Base-by-base conservation (phyloP, 345 rosid species). In the Eutrema yunnanense region DNA sequence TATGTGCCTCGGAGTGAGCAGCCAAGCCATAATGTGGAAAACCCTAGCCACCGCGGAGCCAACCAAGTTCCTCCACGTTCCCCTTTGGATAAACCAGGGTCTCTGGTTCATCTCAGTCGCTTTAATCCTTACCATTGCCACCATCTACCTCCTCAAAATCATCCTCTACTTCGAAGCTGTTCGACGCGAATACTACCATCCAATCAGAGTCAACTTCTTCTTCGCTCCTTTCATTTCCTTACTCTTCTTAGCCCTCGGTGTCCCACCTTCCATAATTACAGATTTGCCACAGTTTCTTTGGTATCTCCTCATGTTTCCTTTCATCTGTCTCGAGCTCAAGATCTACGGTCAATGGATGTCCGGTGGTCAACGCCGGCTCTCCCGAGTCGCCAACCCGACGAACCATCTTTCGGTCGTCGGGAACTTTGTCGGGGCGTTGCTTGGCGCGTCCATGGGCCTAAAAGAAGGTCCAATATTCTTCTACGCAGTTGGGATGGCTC, bases 271-370 rank as follows among this genome's bases (percentile, higher is more conserved):
- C 5, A 30, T 87, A 7, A 19, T 76, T 0, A 69, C 62, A 13
- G 64, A 76, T 4, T 79, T 84, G 70, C 95, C 77, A 26, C 62
- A 65, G 2, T 56, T 62, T 6, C 86, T 90, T 43, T 90, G 95
- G 97, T 90, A 90, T 65, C 51, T 90, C 53, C 87, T 90, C 55
- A 88, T 90, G 97, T 40, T 87, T 27, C 97, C 97, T 9, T 64
- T 91, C 68, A 76, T 91, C 32, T 69, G 76, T 52, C 88, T 88
- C 3, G 97, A 87, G 84, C 88, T 88, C 33, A 91, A 91, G 74
- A 86, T 91, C 5, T 88, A 91, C 37, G 97, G 97, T 38, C 97
- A 91, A 70, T 91, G 95, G 97, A 91, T 91, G 97, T 91, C 97
- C 0, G 97, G 95, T 19, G 95, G 97, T 1, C 92, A 86, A 69